phyloP scores from a whole-genome alignment of 768 basidiomycete species.

The Chlorophyllum brunneum region DNA sequence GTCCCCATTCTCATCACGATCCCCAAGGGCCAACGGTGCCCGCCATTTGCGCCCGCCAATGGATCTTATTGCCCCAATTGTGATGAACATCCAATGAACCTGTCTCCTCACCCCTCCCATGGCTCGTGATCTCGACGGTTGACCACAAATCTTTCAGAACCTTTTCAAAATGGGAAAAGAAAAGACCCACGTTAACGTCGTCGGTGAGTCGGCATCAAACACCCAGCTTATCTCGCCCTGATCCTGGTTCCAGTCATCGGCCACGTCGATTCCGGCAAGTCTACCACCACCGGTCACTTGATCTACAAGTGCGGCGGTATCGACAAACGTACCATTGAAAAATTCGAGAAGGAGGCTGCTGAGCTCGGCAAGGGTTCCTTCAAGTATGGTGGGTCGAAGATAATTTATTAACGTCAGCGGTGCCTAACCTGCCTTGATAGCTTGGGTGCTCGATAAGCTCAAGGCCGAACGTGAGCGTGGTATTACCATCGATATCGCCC shows the following conservation, averaged over 20 bases:
- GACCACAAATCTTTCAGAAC: constrained; percentile 36
- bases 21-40: constrained; percentile 5
- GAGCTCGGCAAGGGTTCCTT: constrained; percentile 99
- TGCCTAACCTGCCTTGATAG: constrained; percentile 40
- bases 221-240: constrained; percentile 22
- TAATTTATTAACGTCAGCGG: constrained; percentile 11
- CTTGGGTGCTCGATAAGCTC: constrained; percentile 99
- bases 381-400: constrained; percentile 81
- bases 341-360: constrained; percentile 99
- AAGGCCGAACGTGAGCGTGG: constrained; percentile 99
- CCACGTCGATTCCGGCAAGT: constrained; percentile 99
- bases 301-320: constrained; percentile 99
- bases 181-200: constrained; percentile 95
- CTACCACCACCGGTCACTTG: constrained; percentile 99
- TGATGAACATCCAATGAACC: constrained; percentile 19
- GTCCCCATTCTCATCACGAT: constrained; percentile 16
- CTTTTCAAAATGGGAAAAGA: constrained; percentile 90
- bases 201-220: constrained; percentile 59
- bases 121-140: constrained; percentile 26
- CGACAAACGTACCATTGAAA: constrained; percentile 99
- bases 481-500: constrained; percentile 99
- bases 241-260: constrained; percentile 75
- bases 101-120: constrained; percentile 17
- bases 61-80: constrained; percentile 23
- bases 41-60: constrained; percentile 17